phyloP scores from a whole-genome alignment of 2,329 filamentous ascomycete genomes.

The Cladophialophora exuberans region DNA sequence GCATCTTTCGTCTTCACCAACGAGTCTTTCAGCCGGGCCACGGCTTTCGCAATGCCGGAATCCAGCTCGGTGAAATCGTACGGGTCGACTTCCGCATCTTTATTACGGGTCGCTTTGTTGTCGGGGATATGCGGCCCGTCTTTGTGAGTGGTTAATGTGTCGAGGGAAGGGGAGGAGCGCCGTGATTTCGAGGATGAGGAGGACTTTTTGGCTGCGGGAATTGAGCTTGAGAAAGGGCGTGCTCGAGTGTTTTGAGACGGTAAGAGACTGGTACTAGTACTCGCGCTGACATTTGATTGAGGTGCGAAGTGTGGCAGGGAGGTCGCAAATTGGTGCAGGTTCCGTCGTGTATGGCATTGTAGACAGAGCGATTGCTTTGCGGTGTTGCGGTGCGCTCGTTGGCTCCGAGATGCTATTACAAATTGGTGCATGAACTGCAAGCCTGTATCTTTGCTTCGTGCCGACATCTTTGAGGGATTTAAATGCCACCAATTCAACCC shows the following conservation, averaged over 20 bases:
- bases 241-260: neutral
- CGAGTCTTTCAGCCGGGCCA: slow-evolving; percentile 63
- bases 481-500: too few species aligned
- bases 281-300: neutral
- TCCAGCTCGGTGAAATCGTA: slow-evolving; percentile 64
- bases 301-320: neutral
- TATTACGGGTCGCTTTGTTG: slow-evolving; percentile 46
- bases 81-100: slow-evolving; percentile 52
- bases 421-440: slow-evolving; percentile 9
- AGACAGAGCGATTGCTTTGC: slow-evolving; percentile 10
- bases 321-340: neutral
- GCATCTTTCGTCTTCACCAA: slow-evolving; percentile 65
- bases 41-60: slow-evolving; percentile 56
- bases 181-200: slow-evolving; percentile 52
- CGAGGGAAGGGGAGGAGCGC: slow-evolving; percentile 30
- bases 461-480: slow-evolving; percentile 9
- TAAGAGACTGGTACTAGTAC: neutral
- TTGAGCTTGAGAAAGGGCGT: slow-evolving; percentile 48
- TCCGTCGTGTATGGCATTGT: slow-evolving; percentile 18
- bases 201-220: slow-evolving; percentile 54
- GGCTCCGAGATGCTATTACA: neutral
- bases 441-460: slow-evolving; percentile 10
- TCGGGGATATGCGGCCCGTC: slow-evolving; percentile 51
- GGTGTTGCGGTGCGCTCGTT: neutral
- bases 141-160: slow-evolving; percentile 36